These are phyloP conservation scores for Debaryomycetaceae sp. DNA, from an alignment of 1,139 yeast genomes.

Conservation along the genomic window DNA sequence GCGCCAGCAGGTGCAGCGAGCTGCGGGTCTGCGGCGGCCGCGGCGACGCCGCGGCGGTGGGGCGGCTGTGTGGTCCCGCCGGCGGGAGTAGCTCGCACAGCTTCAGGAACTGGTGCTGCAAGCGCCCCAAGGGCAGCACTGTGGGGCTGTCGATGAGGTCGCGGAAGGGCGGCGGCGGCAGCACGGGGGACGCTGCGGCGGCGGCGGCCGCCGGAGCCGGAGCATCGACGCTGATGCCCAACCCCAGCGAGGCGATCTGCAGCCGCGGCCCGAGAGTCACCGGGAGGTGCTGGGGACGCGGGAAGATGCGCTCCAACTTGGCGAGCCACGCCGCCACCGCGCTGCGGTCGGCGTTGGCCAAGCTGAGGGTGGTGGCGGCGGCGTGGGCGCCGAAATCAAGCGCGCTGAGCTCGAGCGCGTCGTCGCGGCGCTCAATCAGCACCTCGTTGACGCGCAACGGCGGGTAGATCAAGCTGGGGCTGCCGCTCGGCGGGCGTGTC, in stretches of 20 bases:
- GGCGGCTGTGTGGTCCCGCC: too few species aligned
- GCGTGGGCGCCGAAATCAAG: slow-evolving; percentile 4
- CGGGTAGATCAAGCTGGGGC: slow-evolving; percentile 36
- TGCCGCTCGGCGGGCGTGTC: slow-evolving; percentile 14
- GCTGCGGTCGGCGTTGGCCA: slow-evolving; percentile 14
- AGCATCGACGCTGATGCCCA: slow-evolving; percentile 34
- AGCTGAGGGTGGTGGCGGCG: not conserved
- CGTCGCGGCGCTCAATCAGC: slow-evolving; percentile 17
- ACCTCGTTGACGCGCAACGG: slow-evolving; percentile 36
- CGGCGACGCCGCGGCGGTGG: too few species aligned
- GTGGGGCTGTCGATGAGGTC: slow-evolving; percentile 6
- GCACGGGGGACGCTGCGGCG: slow-evolving; percentile 9
- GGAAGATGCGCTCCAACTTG: slow-evolving; percentile 28
- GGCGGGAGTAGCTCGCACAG: slow-evolving; percentile 1
- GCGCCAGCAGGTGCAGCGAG: too few species aligned
- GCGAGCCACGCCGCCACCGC: slow-evolving; percentile 24
- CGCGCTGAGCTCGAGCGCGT: slow-evolving; percentile 7
- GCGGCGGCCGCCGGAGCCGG: slow-evolving; percentile 20
- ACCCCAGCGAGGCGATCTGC: slow-evolving; percentile 17
- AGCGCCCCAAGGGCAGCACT: slow-evolving; percentile 4
- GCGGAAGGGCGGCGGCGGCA: not conserved
- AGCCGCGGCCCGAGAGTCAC: slow-evolving; percentile 3
- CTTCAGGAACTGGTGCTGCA: slow-evolving; percentile 6
- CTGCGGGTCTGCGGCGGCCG: too few species aligned
- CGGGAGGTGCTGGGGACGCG: slow-evolving; percentile 13